Evolutionary conservation across 2,329 filamentous ascomycete genomes (phyloP).

Genomic region (Fusarium nurragi): DNA sequence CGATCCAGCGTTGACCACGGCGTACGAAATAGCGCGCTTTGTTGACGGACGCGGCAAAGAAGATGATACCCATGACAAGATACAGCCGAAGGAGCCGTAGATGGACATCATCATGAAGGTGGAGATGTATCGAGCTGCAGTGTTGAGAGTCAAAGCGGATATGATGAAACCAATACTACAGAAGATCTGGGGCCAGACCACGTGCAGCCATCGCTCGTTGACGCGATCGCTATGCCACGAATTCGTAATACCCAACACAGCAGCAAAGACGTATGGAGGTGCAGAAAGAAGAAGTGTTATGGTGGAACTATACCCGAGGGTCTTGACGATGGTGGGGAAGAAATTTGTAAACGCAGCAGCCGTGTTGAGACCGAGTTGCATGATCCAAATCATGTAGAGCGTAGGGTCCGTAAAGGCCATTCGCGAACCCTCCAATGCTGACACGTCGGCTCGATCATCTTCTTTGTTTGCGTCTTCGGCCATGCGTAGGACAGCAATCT

Average conservation of each 20-base stretch:
- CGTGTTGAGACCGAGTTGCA: slow-evolving; percentile 17
- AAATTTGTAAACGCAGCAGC: slow-evolving; percentile 12
- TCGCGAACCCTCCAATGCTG: slow-evolving; percentile 1
- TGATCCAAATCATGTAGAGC: slow-evolving; percentile 15
- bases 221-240: slow-evolving; percentile 12
- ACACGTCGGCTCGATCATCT: not conserved
- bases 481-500: slow-evolving; percentile 6
- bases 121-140: slow-evolving; percentile 9
- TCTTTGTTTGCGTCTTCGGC: slow-evolving; percentile 11
- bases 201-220: slow-evolving; percentile 7
- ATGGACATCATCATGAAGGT: slow-evolving; percentile 24
- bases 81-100: slow-evolving; percentile 14
- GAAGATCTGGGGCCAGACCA: slow-evolving; percentile 15
- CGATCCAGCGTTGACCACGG: slow-evolving; percentile 1
- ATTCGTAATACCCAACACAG: not conserved
- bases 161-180: slow-evolving; percentile 13
- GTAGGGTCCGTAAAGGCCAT: slow-evolving; percentile 12
- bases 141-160: slow-evolving; percentile 6
- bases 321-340: slow-evolving; percentile 16
- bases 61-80: slow-evolving; percentile 8
- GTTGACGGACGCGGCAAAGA: slow-evolving; percentile 10
- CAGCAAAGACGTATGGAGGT: slow-evolving; percentile 12
- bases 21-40: slow-evolving; percentile 11
- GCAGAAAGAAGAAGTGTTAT: slow-evolving; percentile 10
- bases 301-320: not conserved